Conservation (phyloP, 352 stramenopile genomes). For the Phytophthora gonapodyides region DNA sequence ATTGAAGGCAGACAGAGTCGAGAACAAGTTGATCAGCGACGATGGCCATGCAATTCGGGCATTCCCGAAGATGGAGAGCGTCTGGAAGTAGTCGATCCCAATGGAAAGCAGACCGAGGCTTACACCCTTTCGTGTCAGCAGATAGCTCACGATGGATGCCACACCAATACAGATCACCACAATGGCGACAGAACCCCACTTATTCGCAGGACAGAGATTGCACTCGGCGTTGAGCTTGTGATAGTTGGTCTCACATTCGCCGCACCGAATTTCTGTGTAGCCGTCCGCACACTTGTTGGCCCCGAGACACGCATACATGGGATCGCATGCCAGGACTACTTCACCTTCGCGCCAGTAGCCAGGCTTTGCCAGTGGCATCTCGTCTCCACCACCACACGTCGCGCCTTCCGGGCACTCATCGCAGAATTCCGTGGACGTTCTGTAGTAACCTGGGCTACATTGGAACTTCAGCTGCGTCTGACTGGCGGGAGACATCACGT, state of each 20-base stretch:
- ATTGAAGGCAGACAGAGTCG: constrained; percentile 77
- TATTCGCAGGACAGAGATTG: constrained; percentile 53
- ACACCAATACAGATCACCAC: constrained; percentile 57
- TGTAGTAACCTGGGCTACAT: constrained; percentile 63
- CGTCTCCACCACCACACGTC: constrained; percentile 54
- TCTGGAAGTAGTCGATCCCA: constrained; percentile 88
- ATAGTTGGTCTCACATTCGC: constrained; percentile 48
- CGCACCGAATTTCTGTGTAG: constrained; percentile 55
- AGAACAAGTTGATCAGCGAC: constrained; percentile 64
- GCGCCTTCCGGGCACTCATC: constrained; percentile 57
- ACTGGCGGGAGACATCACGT: constrained; percentile 56
- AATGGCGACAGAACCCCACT: constrained; percentile 57
- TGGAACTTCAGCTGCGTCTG: constrained; percentile 71
- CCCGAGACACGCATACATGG: constrained; percentile 58
- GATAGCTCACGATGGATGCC: constrained; percentile 54
- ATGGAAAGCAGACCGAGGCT: constrained; percentile 78
- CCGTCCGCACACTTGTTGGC: constrained; percentile 51
- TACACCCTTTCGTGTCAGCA: constrained; percentile 64
- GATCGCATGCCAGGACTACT: constrained; percentile 58
- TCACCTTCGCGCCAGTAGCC: constrained; percentile 66
- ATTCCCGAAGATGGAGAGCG: constrained; percentile 81
- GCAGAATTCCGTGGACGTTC: constrained; percentile 47
- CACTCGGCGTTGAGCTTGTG: constrained; percentile 74
- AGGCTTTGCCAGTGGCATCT: constrained; percentile 45
- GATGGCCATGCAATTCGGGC: constrained; percentile 71